phyloP scores from a whole-genome alignment of 768 basidiomycete genomes.

The Pisolithus tinctorius region DNA sequence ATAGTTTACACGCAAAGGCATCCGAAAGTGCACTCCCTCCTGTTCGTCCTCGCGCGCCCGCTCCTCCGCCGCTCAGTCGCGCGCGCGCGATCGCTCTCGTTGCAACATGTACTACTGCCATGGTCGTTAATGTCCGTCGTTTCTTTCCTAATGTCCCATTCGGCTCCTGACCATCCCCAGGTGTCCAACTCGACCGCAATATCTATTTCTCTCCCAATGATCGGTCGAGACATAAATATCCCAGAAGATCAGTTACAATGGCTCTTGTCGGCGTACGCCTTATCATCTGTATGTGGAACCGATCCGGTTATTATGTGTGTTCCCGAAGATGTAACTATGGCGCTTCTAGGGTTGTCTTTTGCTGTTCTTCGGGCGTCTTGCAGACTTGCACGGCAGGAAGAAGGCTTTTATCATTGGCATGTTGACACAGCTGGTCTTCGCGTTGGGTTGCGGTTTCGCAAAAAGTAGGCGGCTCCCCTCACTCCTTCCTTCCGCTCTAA shows the following conservation, averaged over 20 bases:
- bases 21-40: too few species aligned
- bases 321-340: conserved; percentile 3
- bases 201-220: conserved; percentile 45
- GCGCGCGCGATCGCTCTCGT: conserved; percentile 25
- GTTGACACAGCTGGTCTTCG: conserved; percentile 44
- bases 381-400: conserved; percentile 76
- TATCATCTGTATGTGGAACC: conserved; percentile 51
- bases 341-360: conserved; percentile 67
- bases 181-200: conserved; percentile 35
- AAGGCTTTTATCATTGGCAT: conserved; percentile 59
- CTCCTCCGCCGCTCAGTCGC: conserved; percentile 14
- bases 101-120: conserved; percentile 33
- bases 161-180: conserved; percentile 10
- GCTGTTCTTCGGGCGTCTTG: conserved; percentile 69
- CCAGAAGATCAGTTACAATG: conserved; percentile 53
- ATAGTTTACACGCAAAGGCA: too few species aligned
- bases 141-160: background rate
- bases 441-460: conserved; percentile 60
- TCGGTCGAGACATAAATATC: conserved; percentile 44
- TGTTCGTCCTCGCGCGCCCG: background rate
- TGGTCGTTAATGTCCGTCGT: conserved; percentile 30
- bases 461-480: conserved; percentile 30
- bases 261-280: conserved; percentile 59
- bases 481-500: background rate
- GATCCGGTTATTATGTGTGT: background rate